These are phyloP conservation scores for Ganoderma lucidum DNA, from an alignment of 1,284 basidiomycete species.

Conservation along the genomic window DNA sequence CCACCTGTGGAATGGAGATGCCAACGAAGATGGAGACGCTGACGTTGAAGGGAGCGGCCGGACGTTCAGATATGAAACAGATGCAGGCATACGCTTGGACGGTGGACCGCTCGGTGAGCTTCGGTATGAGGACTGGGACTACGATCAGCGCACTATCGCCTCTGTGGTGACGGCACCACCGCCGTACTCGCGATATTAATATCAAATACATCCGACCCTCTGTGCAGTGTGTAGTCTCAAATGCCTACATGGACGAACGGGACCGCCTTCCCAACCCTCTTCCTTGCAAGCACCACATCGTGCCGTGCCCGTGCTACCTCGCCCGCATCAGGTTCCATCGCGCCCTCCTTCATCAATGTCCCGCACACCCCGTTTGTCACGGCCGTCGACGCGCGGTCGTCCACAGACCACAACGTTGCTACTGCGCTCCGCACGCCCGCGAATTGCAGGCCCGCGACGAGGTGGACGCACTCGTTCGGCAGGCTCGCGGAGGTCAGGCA, in stretches of 20 bases:
- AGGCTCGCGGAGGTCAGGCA: neutral
- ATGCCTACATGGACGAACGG: neutral
- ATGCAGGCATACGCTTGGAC: neutral
- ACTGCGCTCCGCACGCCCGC: slow-evolving; percentile 1
- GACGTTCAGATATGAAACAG: neutral
- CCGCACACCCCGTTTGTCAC: neutral
- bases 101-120: neutral
- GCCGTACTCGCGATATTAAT: slow-evolving; percentile 6
- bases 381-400: neutral
- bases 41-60: neutral
- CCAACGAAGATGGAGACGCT: neutral
- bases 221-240: neutral
- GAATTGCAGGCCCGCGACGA: neutral
- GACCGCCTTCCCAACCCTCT: neutral
- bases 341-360: neutral
- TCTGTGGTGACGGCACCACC: neutral
- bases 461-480: neutral
- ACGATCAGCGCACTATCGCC: neutral
- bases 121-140: neutral
- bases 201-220: neutral
- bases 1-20: neutral
- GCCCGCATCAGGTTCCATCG: neutral
- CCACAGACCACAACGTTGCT: neutral
- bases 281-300: neutral
- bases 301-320: neutral